These are phyloP conservation scores for Clonostachys byssicola DNA, from an alignment of 2,329 filamentous ascomycete genomes.

Conservation along the genomic window DNA sequence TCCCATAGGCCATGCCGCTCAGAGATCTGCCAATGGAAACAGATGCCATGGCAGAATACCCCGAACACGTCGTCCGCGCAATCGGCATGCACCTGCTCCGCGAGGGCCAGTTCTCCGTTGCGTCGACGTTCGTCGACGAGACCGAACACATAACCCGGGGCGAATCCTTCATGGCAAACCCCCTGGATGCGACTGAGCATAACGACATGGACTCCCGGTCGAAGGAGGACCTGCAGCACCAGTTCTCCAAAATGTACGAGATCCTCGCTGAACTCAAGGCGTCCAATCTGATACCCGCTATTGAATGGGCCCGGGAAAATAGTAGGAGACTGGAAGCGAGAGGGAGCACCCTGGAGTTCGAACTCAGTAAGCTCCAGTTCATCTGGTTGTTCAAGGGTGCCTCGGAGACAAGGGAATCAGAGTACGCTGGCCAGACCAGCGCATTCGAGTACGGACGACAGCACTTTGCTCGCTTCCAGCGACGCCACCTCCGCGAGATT, in stretches of 20 bases:
- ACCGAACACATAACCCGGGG: slow-evolving; percentile 25
- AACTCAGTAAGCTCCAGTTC: slow-evolving; percentile 85
- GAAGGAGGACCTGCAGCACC: slow-evolving; percentile 59
- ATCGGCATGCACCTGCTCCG: slow-evolving; percentile 95
- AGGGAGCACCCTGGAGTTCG: slow-evolving; percentile 92
- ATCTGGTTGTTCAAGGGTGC: slow-evolving; percentile 76
- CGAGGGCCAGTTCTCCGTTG: slow-evolving; percentile 88
- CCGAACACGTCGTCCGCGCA: slow-evolving; percentile 80
- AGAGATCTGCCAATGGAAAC: slow-evolving; percentile 72
- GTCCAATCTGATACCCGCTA: slow-evolving; percentile 75
- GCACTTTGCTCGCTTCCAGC: slow-evolving; percentile 72
- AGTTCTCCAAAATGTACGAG: slow-evolving; percentile 87
- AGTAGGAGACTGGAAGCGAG: slow-evolving; percentile 68
- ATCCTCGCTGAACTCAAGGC: slow-evolving; percentile 74
- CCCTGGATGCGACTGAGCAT: slow-evolving; percentile 10
- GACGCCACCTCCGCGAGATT: slow-evolving; percentile 73
- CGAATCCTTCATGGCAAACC: slow-evolving; percentile 6
- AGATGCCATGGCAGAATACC: slow-evolving; percentile 73
- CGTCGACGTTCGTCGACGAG: slow-evolving; percentile 79
- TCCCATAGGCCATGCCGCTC: slow-evolving; percentile 27
- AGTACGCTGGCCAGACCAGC: slow-evolving; percentile 11
- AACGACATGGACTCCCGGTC: slow-evolving; percentile 6
- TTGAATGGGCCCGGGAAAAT: slow-evolving; percentile 77
- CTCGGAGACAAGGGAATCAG: background rate
- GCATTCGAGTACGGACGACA: slow-evolving; percentile 74